Percentiles rank a stretch among this genome's conserved stretches.
These are phyloP conservation scores for Amanita phalloides DNA, from an alignment of 768 basidiomycete genomes.

Conservation along the genomic window DNA sequence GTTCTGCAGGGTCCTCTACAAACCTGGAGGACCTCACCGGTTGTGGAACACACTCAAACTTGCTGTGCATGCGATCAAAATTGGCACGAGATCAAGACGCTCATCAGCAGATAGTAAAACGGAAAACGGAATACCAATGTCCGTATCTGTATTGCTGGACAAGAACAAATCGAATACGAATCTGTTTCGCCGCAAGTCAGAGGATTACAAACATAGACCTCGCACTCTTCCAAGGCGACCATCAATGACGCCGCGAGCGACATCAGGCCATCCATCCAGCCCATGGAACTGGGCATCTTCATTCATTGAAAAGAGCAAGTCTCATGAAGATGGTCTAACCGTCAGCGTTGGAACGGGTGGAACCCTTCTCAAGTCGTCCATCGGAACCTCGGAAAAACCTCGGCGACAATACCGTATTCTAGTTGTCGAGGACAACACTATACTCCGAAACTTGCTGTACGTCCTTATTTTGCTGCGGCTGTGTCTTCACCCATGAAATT, in stretches of 20 bases:
- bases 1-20: constrained; percentile 82
- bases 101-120: constrained; percentile 10
- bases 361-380: constrained; percentile 57
- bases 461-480: constrained; percentile 17
- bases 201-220: constrained; percentile 22
- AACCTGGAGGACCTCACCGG: constrained; percentile 78
- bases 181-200: constrained; percentile 35
- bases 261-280: constrained; percentile 24
- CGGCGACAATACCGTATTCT: constrained; percentile 50
- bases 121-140: constrained; percentile 7
- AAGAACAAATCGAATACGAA: neutral
- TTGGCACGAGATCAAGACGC: constrained; percentile 25
- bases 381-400: constrained; percentile 36
- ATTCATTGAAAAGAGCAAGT: constrained; percentile 18
- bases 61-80: constrained; percentile 44
- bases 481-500: neutral
- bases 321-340: constrained; percentile 25
- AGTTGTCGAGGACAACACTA: constrained; percentile 85
- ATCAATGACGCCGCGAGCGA: constrained; percentile 39
- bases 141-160: constrained; percentile 4
- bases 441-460: constrained; percentile 75
- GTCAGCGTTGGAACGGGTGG: constrained; percentile 51
- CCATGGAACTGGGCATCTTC: constrained; percentile 23
- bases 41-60: constrained; percentile 58
- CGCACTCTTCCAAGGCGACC: constrained; percentile 26